Base-by-base conservation (phyloP, 768 basidiomycete genomes). In the Megacollybia marginata region DNA sequence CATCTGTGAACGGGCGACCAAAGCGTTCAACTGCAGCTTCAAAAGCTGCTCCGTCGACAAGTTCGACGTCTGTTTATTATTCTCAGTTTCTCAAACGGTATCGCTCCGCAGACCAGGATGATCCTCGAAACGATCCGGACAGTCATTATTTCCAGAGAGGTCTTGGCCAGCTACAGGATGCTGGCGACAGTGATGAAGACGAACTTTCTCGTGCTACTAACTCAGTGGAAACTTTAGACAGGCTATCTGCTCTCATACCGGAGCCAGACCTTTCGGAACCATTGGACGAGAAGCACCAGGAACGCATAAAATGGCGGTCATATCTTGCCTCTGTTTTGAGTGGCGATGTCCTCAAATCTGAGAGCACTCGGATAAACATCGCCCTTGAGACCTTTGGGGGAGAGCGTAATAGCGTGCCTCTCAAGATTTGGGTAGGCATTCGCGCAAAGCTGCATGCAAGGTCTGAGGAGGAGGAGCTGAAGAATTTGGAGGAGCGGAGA, bases 311-410 rank as follows among this genome's bases (percentile, higher is more conserved):
- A 66, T 98, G 96, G 96, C 92, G 94, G 65, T 86, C 86, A 15
- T 87, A 97, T 83, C 80, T 98, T 32, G 81, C 90, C 11, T 95
- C 93, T 31, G 95, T 98, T 20, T 75, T 99, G 43, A 81, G 82
- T 31, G 94, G 96, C 9, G 94, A 98, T 59, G 92, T 99, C 10
- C 79, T 99, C 55, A 91, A 87, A 63, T 88, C 91, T 1, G 96
- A 98, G 69, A 96, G 92, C 68, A 88, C 88, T 20, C 82, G 96
- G 50, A 93, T 97, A 52, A 87, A 88, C 28, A 83, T 82, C 44
- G 88, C 82, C 13, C 70, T 92, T 46, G 81, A 85, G 54, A 78
- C 82, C 18, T 76, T 79, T 16, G 74, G 74, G 8, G 83, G 88
- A 50, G 82, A 85, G 67, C 78, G 85, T 66, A 76, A 82, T 60